Conservation (phyloP, 805 yeast species). For the Isabelozyma pseudorhagii region DNA sequence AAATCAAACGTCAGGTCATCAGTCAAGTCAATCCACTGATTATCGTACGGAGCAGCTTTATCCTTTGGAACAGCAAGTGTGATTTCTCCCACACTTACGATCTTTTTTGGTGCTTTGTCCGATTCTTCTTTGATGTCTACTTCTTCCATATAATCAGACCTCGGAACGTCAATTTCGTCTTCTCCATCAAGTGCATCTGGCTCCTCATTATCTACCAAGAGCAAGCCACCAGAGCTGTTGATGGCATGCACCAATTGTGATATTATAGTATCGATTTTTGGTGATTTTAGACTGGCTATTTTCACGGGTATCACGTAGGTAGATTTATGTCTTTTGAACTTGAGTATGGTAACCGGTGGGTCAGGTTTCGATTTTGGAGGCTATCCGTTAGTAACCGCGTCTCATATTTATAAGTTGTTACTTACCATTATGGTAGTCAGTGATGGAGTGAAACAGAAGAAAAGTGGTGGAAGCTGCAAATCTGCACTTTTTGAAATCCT, state of each 20-base stretch:
- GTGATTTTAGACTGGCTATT: constrained; percentile 11
- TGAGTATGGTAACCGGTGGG: constrained; percentile 23
- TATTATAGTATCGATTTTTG: constrained; percentile 16
- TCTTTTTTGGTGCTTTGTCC: constrained; percentile 3
- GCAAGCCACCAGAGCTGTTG: constrained; percentile 48
- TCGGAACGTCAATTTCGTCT: constrained; percentile 33
- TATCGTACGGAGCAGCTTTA: constrained; percentile 28
- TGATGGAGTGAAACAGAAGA: no score
- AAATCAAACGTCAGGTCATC: constrained; percentile 21
- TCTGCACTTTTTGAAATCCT: no score
- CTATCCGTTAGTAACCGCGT: constrained; percentile 7
- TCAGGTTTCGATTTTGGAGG: constrained; percentile 18
- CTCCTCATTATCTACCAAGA: constrained; percentile 22
- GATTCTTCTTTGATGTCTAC: constrained; percentile 10
- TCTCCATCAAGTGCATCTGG: constrained; percentile 19
- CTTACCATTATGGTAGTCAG: constrained; percentile 7
- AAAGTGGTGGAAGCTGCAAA: neutral
- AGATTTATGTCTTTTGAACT: constrained; percentile 29
- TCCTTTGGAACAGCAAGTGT: constrained; percentile 43
- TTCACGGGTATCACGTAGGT: constrained; percentile 30
- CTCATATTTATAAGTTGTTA: neutral
- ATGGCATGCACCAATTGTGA: constrained; percentile 34
- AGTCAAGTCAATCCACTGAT: constrained; percentile 31
- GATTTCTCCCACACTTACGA: constrained; percentile 19
- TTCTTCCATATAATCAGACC: constrained; percentile 33